phyloP scores from a whole-genome alignment of 176 grass and related monocot species.

The Hordeum vulgare region DNA sequence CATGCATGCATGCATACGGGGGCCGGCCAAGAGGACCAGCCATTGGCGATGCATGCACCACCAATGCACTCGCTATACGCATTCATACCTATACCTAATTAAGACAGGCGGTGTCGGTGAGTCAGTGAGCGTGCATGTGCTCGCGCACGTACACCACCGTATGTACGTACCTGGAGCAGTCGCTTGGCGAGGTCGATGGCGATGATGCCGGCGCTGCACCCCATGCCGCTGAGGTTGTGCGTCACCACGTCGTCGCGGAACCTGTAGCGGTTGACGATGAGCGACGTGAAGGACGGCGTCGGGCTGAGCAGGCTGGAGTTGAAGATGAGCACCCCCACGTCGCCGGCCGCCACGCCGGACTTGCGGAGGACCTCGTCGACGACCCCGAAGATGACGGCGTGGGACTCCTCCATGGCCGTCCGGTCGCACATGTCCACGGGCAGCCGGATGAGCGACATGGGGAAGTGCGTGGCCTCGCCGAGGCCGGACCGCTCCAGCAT shows the following conservation, averaged over 20 bases:
- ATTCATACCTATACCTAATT: neutral
- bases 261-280: constrained; percentile 62
- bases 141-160: no score
- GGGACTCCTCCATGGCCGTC: constrained; percentile 65
- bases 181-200: constrained; percentile 79
- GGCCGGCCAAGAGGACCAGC: neutral
- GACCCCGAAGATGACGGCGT: constrained; percentile 70
- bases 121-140: neutral
- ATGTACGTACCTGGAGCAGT: constrained; percentile 66
- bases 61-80: neutral
- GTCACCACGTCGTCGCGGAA: constrained; percentile 39
- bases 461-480: constrained; percentile 73
- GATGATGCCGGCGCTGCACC: constrained; percentile 91
- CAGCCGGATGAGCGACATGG: constrained; percentile 45
- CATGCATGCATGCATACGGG: neutral
- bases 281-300: constrained; percentile 73
- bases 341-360: neutral
- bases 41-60: neutral
- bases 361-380: constrained; percentile 61
- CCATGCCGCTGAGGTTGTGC: constrained; percentile 97
- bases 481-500: constrained; percentile 87
- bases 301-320: constrained; percentile 90
- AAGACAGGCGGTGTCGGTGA: neutral
- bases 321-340: constrained; percentile 66
- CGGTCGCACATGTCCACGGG: constrained; percentile 56